Conservation (phyloP, 1,284 basidiomycete genomes). For the Sanguinoderma infundibulare region DNA sequence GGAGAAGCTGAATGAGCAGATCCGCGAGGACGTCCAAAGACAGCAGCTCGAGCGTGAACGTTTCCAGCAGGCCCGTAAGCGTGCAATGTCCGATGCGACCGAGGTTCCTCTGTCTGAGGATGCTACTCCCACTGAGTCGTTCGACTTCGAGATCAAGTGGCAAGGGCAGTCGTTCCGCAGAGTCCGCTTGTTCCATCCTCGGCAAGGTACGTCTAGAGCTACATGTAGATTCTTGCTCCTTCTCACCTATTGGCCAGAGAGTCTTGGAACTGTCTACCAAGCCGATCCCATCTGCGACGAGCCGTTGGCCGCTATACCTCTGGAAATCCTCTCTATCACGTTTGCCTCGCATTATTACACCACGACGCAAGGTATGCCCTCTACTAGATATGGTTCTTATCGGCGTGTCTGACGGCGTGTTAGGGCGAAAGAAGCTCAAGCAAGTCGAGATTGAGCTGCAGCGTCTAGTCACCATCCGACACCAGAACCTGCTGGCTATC, state of each 20-base stretch:
- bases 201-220: conserved; percentile 47
- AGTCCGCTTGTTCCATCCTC: conserved; percentile 73
- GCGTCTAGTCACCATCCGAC: conserved; percentile 57
- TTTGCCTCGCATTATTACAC: conserved; percentile 73
- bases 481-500: conserved; percentile 63
- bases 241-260: conserved; percentile 47
- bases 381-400: not conserved
- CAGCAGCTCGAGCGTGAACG: conserved; percentile 54
- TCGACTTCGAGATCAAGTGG: conserved; percentile 58
- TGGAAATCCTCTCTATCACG: conserved; percentile 68
- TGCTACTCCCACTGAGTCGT: conserved; percentile 65
- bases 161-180: conserved; percentile 61
- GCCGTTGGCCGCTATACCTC: conserved; percentile 52
- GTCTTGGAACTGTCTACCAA: conserved; percentile 65
- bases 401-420: not conserved
- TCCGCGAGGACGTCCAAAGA: conserved; percentile 60
- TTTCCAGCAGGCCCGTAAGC: conserved; percentile 57
- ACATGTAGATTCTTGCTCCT: not conserved
- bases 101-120: conserved; percentile 51
- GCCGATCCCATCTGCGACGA: conserved; percentile 77
- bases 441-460: conserved; percentile 69
- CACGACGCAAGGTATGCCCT: conserved; percentile 56
- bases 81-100: conserved; percentile 70
- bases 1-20: conserved; percentile 63
- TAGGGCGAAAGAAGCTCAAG: conserved; percentile 67